Conservation (phyloP, 768 basidiomycete genomes). For the Panaeolus cyanescens region DNA sequence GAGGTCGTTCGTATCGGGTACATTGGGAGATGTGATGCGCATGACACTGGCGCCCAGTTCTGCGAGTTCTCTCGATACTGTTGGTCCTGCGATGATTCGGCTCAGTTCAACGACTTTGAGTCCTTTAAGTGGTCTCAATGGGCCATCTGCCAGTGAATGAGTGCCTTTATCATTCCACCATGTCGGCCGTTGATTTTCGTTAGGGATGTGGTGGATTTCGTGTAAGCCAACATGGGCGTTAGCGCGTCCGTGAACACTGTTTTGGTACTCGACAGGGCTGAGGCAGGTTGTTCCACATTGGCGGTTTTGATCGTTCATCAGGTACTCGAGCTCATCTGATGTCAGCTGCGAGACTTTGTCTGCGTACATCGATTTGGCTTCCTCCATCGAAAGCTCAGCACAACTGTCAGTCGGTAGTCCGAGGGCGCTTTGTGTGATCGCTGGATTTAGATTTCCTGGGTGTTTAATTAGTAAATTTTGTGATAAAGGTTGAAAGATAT, state of each 20-base stretch:
- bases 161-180: slow-evolving; percentile 17
- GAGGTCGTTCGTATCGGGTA: slow-evolving; percentile 19
- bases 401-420: not conserved
- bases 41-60: slow-evolving; percentile 30
- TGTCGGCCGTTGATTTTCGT: slow-evolving; percentile 10
- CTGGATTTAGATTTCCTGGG: not conserved
- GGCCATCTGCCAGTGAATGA: slow-evolving; percentile 12
- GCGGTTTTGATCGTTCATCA: slow-evolving; percentile 22
- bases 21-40: slow-evolving; percentile 26
- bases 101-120: slow-evolving; percentile 29
- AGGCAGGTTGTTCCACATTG: slow-evolving; percentile 25
- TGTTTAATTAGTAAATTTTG: too few relatives aligned
- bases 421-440: not conserved
- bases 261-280: slow-evolving; percentile 19
- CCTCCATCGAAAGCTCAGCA: not conserved
- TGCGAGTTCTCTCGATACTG: slow-evolving; percentile 22
- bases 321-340: slow-evolving; percentile 18
- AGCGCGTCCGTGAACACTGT: slow-evolving; percentile 22
- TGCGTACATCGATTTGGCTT: not conserved
- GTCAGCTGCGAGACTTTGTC: not conserved
- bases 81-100: slow-evolving; percentile 27
- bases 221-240: slow-evolving; percentile 25
- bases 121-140: slow-evolving; percentile 21
- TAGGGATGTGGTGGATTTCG: slow-evolving; percentile 23
- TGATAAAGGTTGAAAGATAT: too few relatives aligned